Conservation (phyloP, 1,139 yeast genomes). For the Pichia sp. region DNA sequence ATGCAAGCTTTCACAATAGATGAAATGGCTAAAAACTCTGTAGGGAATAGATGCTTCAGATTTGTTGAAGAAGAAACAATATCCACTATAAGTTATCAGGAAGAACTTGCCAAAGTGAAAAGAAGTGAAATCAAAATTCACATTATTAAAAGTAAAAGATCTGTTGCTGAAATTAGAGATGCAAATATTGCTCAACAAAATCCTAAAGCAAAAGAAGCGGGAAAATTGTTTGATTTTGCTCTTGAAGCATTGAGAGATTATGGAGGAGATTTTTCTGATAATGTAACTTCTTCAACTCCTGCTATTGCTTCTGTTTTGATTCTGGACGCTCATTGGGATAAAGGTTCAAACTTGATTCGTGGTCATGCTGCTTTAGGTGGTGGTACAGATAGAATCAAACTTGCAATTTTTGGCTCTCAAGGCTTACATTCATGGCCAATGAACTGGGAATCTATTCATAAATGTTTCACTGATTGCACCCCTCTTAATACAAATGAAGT, state of each 20-base stretch:
- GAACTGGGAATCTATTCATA: slow-evolving; percentile 59
- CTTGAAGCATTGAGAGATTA: slow-evolving; percentile 53
- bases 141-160: slow-evolving; percentile 56
- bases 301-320: slow-evolving; percentile 81
- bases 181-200: slow-evolving; percentile 87
- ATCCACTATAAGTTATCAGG: slow-evolving; percentile 45
- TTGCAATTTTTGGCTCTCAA: slow-evolving; percentile 93
- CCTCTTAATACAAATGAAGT: slow-evolving; percentile 57
- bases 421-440: slow-evolving; percentile 88
- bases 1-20: slow-evolving; percentile 94
- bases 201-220: slow-evolving; percentile 58
- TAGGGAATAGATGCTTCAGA: slow-evolving; percentile 74
- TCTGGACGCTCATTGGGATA: slow-evolving; percentile 82
- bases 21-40: slow-evolving; percentile 74
- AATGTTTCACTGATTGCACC: slow-evolving; percentile 66
- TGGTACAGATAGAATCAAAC: slow-evolving; percentile 56
- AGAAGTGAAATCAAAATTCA: slow-evolving; percentile 73
- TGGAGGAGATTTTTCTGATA: slow-evolving; percentile 49
- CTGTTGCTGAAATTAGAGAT: slow-evolving; percentile 66
- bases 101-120: slow-evolving; percentile 26
- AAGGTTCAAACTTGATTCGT: slow-evolving; percentile 46
- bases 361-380: slow-evolving; percentile 97
- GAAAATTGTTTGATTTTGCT: slow-evolving; percentile 74
- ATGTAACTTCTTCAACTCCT: slow-evolving; percentile 34
- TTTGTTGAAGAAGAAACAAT: slow-evolving; percentile 60